Evolutionary conservation across 179 eudicot species (phyloP), one percentile per base, ranked within the genome.

Genomic region (Nepenthes alata): DNA sequence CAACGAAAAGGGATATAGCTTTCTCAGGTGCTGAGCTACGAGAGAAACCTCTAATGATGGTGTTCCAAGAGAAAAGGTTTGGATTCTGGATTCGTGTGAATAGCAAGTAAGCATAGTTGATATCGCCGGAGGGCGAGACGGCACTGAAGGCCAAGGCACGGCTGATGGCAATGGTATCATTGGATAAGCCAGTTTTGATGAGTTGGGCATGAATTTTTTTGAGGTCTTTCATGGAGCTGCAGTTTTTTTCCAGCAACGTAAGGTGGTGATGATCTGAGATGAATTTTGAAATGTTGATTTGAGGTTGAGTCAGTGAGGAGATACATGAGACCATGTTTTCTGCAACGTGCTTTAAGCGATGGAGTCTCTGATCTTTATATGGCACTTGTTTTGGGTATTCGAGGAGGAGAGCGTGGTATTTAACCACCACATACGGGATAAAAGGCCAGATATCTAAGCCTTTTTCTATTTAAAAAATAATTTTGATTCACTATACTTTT

Each of bases 171-270:
- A 58, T 68, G 0, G 75, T 67, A 74, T 71, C 61, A 36, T 53
- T 65, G 48, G 72, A 37, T 54, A 74, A 72, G 55, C 75, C 81
- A 11, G 77, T 77, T 66, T 80, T 80, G 69, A 80, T 57, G 65
- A 80, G 61, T 35, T 77, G 73, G 11, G 73, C 81, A 58, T 80
- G 84, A 50, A 73, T 61, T 72, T 74, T 81, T 36, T 70, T 72
- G 55, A 77, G 75, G 36, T 74, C 66, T 38, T 72, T 44, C 47
- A 61, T 55, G 65, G 81, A 41, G 47, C 57, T 71, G 37, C 95
- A 85, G 37, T 77, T 58, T 63, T 76, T 78, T 61, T 89, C 89
- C 62, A 89, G 79, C 78, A 80, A 56, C 15, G 81, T 63, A 54
- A 83, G 81, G 62, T 69, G 65, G 51, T 84, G 77, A 15, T 84